Percentiles rank a stretch among this genome's conserved stretches.
phyloP scores from a whole-genome alignment of 768 basidiomycete species.

The Lepiota venenata region DNA sequence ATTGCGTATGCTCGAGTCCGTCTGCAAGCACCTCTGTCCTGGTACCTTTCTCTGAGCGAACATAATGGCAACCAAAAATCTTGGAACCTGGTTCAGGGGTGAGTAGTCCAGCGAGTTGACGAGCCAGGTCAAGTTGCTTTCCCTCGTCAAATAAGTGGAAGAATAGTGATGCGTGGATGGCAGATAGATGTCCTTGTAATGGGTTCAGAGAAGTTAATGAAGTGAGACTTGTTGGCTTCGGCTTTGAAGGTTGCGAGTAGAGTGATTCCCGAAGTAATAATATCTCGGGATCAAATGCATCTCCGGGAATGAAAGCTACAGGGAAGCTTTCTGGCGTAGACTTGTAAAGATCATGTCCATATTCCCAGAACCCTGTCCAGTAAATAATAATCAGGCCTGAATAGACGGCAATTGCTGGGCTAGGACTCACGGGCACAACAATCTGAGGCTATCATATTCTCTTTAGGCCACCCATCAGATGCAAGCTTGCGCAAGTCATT shows the following conservation, averaged over 20 bases:
- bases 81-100: conserved; percentile 29
- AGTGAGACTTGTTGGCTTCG: background rate
- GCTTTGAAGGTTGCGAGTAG: background rate
- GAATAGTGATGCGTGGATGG: conserved; percentile 36
- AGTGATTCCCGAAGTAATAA: conserved; percentile 29
- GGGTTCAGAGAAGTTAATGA: conserved; percentile 23
- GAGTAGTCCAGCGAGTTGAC: conserved; percentile 27
- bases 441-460: conserved; percentile 33
- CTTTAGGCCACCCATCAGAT: conserved; percentile 34
- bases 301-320: conserved; percentile 51
- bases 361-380: too few relatives aligned
- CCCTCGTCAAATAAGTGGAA: conserved; percentile 36
- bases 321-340: conserved; percentile 50
- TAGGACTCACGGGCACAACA: too few relatives aligned
- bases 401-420: background rate
- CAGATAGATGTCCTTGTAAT: conserved; percentile 41
- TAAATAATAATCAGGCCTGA: too few relatives aligned
- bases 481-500: conserved; percentile 35
- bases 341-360: too few relatives aligned
- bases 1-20: too few relatives aligned
- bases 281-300: conserved; percentile 44
- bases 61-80: conserved; percentile 35
- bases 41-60: conserved; percentile 18
- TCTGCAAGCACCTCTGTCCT: conserved; percentile 8
- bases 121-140: conserved; percentile 26